Evolutionary conservation across 306 rosid genomes (phyloP).

Genomic region (Sesbania bispinosa): DNA sequence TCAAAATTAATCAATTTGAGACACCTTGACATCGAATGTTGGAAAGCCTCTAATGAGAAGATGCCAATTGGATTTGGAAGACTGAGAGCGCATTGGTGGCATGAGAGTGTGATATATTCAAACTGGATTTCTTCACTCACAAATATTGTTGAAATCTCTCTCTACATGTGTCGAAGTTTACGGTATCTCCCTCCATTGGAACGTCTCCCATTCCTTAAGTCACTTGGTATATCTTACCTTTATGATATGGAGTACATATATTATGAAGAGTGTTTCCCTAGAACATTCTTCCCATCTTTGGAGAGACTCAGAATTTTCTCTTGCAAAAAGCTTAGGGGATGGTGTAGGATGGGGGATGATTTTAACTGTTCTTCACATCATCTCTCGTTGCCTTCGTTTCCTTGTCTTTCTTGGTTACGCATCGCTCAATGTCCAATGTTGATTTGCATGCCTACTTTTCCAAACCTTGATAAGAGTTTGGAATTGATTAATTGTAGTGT

Average conservation of each 20-base stretch:
- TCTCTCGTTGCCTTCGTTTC: neutral
- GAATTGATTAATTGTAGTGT: neutral
- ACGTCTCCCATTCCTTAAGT: constrained; percentile 9
- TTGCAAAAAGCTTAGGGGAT: neutral
- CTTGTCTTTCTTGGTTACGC: neutral
- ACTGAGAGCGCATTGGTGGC: neutral
- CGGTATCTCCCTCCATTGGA: neutral
- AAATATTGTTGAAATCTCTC: neutral
- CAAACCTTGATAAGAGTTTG: neutral
- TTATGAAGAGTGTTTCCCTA: neutral
- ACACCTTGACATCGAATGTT: neutral
- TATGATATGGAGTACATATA: neutral
- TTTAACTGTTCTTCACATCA: neutral
- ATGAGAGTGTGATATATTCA: neutral
- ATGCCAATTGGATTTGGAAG: neutral
- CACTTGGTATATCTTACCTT: accelerated
- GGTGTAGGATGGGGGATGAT: constrained; percentile 9
- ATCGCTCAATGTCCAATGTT: neutral
- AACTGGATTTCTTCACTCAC: constrained; percentile 11
- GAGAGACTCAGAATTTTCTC: neutral
- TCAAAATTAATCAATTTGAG: neutral
- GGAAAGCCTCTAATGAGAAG: accelerated
- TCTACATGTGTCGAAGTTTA: accelerated
- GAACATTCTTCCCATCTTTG: constrained; percentile 23
- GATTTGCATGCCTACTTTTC: constrained; percentile 12